Evolutionary conservation across 345 rosid genomes (phyloP).

Genomic region (Salix caprea): DNA sequence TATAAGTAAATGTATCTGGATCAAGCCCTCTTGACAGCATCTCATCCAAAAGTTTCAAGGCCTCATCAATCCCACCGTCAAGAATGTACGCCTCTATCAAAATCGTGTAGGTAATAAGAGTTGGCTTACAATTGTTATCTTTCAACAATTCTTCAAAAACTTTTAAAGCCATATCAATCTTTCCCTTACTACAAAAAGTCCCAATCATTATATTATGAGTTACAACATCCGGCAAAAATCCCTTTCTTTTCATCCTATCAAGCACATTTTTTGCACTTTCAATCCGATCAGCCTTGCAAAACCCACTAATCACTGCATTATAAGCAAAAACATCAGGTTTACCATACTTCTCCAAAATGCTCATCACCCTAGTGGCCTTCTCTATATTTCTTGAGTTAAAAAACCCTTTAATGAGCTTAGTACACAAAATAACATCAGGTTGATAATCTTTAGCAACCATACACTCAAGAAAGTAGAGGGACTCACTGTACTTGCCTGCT

Average conservation of each 20-base stretch:
- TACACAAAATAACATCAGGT: slow-evolving; percentile 69
- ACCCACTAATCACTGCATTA: slow-evolving; percentile 77
- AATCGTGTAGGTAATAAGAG: slow-evolving; percentile 77
- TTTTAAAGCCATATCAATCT: slow-evolving; percentile 55
- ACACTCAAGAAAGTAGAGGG: slow-evolving; percentile 67
- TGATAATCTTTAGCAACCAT: slow-evolving; percentile 55
- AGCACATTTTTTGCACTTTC: slow-evolving; percentile 57
- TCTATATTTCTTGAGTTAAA: slow-evolving; percentile 47
- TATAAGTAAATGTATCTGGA: slow-evolving; percentile 66
- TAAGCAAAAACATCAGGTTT: slow-evolving; percentile 75
- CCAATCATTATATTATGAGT: slow-evolving; percentile 82
- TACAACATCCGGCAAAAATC: slow-evolving; percentile 64
- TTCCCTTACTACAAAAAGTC: slow-evolving; percentile 63
- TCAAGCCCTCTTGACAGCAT: slow-evolving; percentile 61
- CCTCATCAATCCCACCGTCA: slow-evolving; percentile 53
- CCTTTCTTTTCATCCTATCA: slow-evolving; percentile 64
- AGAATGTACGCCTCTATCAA: slow-evolving; percentile 68
- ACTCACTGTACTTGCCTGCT: slow-evolving; percentile 52
- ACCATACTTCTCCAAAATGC: slow-evolving; percentile 61
- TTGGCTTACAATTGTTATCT: slow-evolving; percentile 63
- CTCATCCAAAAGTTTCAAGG: slow-evolving; percentile 75
- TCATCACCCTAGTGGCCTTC: slow-evolving; percentile 69
- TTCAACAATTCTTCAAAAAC: slow-evolving; percentile 53
- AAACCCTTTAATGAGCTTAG: slow-evolving; percentile 75
- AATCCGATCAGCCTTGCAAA: slow-evolving; percentile 64